Evolutionary conservation across 2,329 filamentous ascomycete species (phyloP).

Genomic region (Aureobasidium sp.): DNA sequence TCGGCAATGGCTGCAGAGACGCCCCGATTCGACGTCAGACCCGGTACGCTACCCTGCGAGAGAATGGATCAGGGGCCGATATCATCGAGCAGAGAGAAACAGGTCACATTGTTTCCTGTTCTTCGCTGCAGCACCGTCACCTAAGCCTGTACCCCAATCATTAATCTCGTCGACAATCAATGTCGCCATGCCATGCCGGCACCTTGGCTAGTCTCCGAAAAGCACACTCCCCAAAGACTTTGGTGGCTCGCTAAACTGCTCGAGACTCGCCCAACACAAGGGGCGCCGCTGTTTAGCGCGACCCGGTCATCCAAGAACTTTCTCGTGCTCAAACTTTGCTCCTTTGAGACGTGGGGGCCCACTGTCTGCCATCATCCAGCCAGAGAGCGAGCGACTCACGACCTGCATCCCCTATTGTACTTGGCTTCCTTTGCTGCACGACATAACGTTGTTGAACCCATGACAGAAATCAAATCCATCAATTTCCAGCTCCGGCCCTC

Average conservation of each 20-base stretch:
- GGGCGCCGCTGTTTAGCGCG: not conserved
- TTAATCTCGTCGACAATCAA: not conserved
- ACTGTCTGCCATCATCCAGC: not conserved
- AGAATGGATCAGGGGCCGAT: constrained; percentile 14
- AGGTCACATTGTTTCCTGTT: not conserved
- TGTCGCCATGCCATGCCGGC: constrained; percentile 14
- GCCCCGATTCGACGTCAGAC: constrained; percentile 2
- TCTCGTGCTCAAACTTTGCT: not conserved
- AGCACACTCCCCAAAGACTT: constrained; percentile 6
- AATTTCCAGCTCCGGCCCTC: not conserved
- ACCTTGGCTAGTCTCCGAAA: not conserved
- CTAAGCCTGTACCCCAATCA: not conserved
- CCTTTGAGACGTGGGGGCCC: constrained; percentile 10
- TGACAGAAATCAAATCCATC: constrained; percentile 2
- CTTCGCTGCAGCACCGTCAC: not conserved
- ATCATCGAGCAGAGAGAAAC: too few relatives aligned
- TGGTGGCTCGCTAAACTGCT: not conserved
- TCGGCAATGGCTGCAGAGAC: not conserved
- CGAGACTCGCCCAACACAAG: not conserved
- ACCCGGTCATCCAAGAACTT: not conserved
- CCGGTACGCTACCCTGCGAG: constrained; percentile 11
- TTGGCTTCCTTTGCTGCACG: not conserved
- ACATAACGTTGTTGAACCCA: constrained; percentile 10
- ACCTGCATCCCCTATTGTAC: not conserved
- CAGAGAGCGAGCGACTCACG: not conserved